phyloP scores from a whole-genome alignment of 1,139 yeast genomes.

The Debaryomyces psychrophilus region DNA sequence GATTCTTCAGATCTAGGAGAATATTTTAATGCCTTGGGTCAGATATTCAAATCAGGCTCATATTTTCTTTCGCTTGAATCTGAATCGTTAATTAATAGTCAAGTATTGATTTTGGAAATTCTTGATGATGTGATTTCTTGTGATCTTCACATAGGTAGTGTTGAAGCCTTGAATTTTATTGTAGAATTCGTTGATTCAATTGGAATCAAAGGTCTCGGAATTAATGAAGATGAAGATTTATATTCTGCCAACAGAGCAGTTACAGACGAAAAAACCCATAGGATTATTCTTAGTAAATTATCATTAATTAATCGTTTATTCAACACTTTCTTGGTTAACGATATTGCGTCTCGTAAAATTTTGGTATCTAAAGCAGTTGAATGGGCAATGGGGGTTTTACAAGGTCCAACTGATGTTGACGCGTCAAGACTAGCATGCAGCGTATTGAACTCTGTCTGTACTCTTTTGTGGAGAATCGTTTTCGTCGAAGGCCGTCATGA shows the following conservation, averaged over 20 bases:
- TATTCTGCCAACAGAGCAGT: slow-evolving; percentile 32
- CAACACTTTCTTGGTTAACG: slow-evolving; percentile 46
- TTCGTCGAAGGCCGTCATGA: slow-evolving; percentile 25
- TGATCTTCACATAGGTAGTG: slow-evolving; percentile 40
- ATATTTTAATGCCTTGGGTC: slow-evolving; percentile 34
- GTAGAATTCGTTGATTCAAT: slow-evolving; percentile 51
- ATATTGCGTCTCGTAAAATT: slow-evolving; percentile 39
- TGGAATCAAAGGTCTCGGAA: slow-evolving; percentile 58
- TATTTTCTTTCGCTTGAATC: slow-evolving; percentile 52
- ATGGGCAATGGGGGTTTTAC: slow-evolving; percentile 66
- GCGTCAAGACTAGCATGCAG: slow-evolving; percentile 67
- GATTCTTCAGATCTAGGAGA: slow-evolving; percentile 26
- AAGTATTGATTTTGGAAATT: slow-evolving; percentile 58
- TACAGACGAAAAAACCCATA: slow-evolving; percentile 48
- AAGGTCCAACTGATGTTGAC: slow-evolving; percentile 56
- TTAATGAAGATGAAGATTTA: slow-evolving; percentile 41
- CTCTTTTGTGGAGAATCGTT: slow-evolving; percentile 37
- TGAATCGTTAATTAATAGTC: slow-evolving; percentile 58
- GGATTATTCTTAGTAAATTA: slow-evolving; percentile 58
- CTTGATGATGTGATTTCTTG: slow-evolving; percentile 57
- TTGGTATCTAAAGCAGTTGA: slow-evolving; percentile 56
- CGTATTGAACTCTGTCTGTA: slow-evolving; percentile 54
- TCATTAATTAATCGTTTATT: slow-evolving; percentile 62
- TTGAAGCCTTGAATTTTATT: slow-evolving; percentile 42
- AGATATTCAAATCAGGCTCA: slow-evolving; percentile 45